These are phyloP conservation scores for Epichloe typhina DNA, from an alignment of 2,329 filamentous ascomycete genomes.

Conservation along the genomic window DNA sequence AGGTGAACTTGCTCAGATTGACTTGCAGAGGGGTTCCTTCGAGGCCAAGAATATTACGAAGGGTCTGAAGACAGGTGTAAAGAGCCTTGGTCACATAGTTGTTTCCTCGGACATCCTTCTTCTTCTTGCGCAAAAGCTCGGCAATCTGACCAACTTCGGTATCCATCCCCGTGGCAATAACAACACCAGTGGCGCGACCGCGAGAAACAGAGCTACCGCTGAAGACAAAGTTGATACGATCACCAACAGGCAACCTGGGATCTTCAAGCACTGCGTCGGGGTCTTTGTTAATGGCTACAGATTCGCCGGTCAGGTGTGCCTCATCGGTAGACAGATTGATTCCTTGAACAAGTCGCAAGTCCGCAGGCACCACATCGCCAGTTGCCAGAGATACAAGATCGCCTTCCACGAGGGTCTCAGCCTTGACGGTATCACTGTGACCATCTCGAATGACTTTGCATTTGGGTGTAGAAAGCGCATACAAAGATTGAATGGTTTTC, in stretches of 20 bases:
- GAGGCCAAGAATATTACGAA: conserved; percentile 46
- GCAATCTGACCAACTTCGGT: conserved; percentile 69
- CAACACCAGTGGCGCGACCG: conserved; percentile 55
- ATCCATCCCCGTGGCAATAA: conserved; percentile 57
- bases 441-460: conserved; percentile 46
- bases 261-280: conserved; percentile 41
- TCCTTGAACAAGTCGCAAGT: conserved; percentile 49
- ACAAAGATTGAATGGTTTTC: conserved; percentile 47
- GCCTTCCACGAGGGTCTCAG: conserved; percentile 47
- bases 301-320: conserved; percentile 61
- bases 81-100: conserved; percentile 31
- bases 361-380: conserved; percentile 58
- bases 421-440: conserved; percentile 36
- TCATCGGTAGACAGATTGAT: conserved; percentile 69
- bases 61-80: conserved; percentile 28
- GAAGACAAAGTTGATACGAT: conserved; percentile 58
- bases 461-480: conserved; percentile 43
- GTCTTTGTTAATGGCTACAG: conserved; percentile 53
- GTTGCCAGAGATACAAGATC: conserved; percentile 50
- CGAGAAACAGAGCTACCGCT: conserved; percentile 60
- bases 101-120: conserved; percentile 27
- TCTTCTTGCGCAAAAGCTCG: conserved; percentile 47
- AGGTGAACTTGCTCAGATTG: conserved; percentile 74
- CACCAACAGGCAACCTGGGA: conserved; percentile 47
- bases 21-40: conserved; percentile 75